These are phyloP conservation scores for Blastocystis sp. DNA, from an alignment of 352 stramenopile species.

Conservation along the genomic window DNA sequence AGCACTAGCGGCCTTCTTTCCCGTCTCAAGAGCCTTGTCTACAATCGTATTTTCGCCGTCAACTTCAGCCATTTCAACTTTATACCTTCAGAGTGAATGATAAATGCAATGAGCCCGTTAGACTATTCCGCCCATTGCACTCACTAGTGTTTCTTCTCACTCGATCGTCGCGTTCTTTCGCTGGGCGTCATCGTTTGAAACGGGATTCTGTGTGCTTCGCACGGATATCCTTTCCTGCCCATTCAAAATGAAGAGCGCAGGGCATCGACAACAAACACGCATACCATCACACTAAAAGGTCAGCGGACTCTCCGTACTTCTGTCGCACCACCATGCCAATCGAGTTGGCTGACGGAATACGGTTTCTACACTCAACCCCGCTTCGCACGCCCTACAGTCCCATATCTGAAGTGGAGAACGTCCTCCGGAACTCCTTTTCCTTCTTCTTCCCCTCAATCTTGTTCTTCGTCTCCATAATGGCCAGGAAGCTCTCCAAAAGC, in stretches of 20 bases:
- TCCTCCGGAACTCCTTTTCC: conserved; percentile 16
- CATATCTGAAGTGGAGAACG: conserved; percentile 15
- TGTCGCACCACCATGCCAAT: conserved; percentile 40
- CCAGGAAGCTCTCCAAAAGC: conserved; percentile 24
- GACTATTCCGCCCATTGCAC: conserved; percentile 52
- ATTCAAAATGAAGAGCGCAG: no score
- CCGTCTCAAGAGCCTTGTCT: conserved; percentile 68
- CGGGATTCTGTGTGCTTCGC: no score
- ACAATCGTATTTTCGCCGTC: conserved; percentile 47
- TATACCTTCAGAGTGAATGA: conserved; percentile 19
- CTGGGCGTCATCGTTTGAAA: no score
- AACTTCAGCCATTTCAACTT: conserved; percentile 44
- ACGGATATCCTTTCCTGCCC: no score
- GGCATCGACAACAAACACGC: no score
- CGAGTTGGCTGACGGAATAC: conserved; percentile 1
- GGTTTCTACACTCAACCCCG: not conserved
- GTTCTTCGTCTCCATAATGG: conserved; percentile 54
- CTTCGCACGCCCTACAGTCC: not conserved
- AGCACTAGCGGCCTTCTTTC: conserved; percentile 60
- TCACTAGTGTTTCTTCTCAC: not conserved
- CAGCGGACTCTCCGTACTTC: conserved; percentile 20
- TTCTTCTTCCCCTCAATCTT: conserved; percentile 37
- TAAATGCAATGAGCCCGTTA: conserved; percentile 35
- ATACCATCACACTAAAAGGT: not conserved
- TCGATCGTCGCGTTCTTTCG: no score